Base-by-base conservation (phyloP, 192 early-diverging fungal species). In the Rhizoclosmatium globosum region DNA sequence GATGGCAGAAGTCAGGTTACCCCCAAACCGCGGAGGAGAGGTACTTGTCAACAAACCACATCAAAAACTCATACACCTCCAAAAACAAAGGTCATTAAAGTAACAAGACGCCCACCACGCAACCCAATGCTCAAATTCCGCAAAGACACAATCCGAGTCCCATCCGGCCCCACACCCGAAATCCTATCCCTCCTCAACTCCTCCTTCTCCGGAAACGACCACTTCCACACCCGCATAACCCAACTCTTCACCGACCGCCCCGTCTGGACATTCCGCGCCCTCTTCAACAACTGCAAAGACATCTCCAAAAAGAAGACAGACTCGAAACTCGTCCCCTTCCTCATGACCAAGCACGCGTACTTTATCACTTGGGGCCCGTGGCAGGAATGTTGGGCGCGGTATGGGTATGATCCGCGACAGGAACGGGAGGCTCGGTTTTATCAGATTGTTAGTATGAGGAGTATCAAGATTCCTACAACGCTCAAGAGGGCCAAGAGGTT, bases 341-440 rank as follows among this genome's bases (percentile, higher is more conserved):
- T 85, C n/a, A 39, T 86, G 3, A 57, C 83, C 3, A 2, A 67
- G 7, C 31, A 62, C 23, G 85, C 83, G 3, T 86, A 82, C 58
- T 47, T 69, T 41, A 57, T 73, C 19, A 58, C 71, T 15, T 47
- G 9, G 11, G 85, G 85, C 2, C 83, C 83, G 47, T 86, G 82
- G 82, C 65, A 77, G 13, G 83, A 85, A 15, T 47, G 38, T n/a
- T 86, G 85, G 85, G 60, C 80, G 2, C 48, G 79, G 46, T 86
- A 84, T 79, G 85, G 85, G 23, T 86, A 82, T 67, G 83, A 86
- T 61, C 83, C 83, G 47, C 31, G 82, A 56, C 13, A 21, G 39
- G 83, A 86, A 19, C 42, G n/a, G 47, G 76, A 75, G 19, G 79
- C 81, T 21, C 39, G 82, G 19, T 47, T 83, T 11, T 80, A 71